These are phyloP conservation scores for Vigna trinervia DNA, from an alignment of 306 rosid genomes.

Conservation along the genomic window DNA sequence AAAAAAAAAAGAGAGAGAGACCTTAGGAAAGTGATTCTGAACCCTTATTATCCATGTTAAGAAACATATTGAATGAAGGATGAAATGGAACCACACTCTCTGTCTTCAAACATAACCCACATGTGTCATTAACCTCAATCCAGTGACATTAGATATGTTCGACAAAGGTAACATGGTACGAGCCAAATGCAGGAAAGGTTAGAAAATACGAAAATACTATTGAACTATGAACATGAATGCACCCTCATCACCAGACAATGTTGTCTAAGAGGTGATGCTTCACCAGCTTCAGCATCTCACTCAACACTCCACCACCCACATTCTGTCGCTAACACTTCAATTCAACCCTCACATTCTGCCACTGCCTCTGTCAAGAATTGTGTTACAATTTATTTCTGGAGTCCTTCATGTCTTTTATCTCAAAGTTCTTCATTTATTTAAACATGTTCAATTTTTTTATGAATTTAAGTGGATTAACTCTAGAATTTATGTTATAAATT, in stretches of 20 bases:
- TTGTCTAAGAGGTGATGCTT: not conserved
- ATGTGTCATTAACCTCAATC: slow-evolving; percentile 2
- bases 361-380: not conserved
- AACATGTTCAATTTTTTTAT: not conserved
- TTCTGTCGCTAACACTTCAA: not conserved
- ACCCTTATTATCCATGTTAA: not conserved
- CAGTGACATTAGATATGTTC: not conserved
- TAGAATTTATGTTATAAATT: too few species aligned
- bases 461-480: too few species aligned
- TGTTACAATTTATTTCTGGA: not conserved
- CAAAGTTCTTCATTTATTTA: not conserved
- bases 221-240: slow-evolving; percentile 28
- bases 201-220: slow-evolving; percentile 1
- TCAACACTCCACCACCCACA: not conserved
- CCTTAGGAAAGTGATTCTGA: not conserved
- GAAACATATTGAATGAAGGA: not conserved
- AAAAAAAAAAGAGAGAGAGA: too few species aligned
- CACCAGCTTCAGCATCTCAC: not conserved
- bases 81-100: not conserved
- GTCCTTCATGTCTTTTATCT: not conserved
- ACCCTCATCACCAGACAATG: slow-evolving; percentile 44
- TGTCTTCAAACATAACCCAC: slow-evolving; percentile 18
- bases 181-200: slow-evolving; percentile 14
- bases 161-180: slow-evolving; percentile 52
- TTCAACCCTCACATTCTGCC: not conserved